phyloP scores from a whole-genome alignment of 768 basidiomycete species.

The Panellus pusillus region DNA sequence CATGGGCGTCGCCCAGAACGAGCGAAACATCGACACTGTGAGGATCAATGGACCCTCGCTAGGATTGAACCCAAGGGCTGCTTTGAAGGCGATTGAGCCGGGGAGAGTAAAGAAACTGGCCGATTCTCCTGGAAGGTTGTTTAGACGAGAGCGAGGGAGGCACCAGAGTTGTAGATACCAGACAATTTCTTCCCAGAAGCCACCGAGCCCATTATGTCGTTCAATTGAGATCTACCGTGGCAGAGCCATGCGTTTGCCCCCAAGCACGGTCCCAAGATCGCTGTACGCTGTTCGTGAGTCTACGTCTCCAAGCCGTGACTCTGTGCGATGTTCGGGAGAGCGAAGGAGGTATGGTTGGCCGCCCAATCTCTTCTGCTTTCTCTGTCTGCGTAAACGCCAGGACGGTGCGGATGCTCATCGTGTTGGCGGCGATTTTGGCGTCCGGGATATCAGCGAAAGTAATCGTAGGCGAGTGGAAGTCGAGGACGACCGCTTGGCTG shows the following conservation, averaged over 20 bases:
- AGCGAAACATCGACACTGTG: constrained; percentile 16
- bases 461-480: constrained; percentile 56
- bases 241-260: constrained; percentile 60
- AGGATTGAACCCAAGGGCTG: constrained; percentile 18
- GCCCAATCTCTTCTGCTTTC: constrained; percentile 30
- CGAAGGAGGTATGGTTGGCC: constrained; percentile 20
- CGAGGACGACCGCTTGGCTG: constrained; percentile 66
- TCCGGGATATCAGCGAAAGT: constrained; percentile 53
- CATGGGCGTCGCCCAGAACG: constrained; percentile 12
- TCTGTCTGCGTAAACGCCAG: constrained; percentile 56
- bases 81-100: constrained; percentile 18
- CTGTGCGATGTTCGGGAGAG: constrained; percentile 38
- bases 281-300: constrained; percentile 57
- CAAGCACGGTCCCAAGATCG: constrained; percentile 70
- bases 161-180: constrained; percentile 29
- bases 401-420: constrained; percentile 52
- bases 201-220: constrained; percentile 46
- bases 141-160: constrained; percentile 4
- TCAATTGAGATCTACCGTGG: constrained; percentile 51
- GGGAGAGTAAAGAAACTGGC: constrained; percentile 17
- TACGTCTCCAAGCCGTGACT: constrained; percentile 65
- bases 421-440: constrained; percentile 49
- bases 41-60: constrained; percentile 14
- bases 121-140: background rate
- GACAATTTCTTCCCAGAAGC: constrained; percentile 23